phyloP scores from a whole-genome alignment of 768 basidiomycete genomes.

The Suillus bovinus region DNA sequence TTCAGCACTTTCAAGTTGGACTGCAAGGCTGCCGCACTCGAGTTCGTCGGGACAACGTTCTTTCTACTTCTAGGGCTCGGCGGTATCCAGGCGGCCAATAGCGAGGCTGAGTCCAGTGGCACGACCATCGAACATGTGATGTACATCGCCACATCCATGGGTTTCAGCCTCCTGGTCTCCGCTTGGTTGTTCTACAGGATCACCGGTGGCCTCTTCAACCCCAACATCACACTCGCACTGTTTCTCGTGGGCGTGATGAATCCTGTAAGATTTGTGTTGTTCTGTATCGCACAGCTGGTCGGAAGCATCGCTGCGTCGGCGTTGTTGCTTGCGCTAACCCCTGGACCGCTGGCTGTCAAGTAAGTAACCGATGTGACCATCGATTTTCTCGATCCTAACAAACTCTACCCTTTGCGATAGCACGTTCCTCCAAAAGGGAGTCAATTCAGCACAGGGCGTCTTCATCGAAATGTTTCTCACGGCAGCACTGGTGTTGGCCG shows the following conservation, averaged over 20 bases:
- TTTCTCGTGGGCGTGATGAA: conserved; percentile 55
- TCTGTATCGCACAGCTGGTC: conserved; percentile 58
- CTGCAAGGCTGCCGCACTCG: conserved; percentile 49
- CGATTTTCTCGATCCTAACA: background rate
- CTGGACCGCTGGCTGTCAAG: conserved; percentile 57
- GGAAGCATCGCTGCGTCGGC: conserved; percentile 63
- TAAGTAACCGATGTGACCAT: conserved; percentile 28
- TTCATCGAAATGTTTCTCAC: conserved; percentile 78
- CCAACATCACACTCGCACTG: conserved; percentile 59
- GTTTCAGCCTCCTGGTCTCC: conserved; percentile 59
- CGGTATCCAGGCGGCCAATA: conserved; percentile 57
- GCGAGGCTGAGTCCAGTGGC: conserved; percentile 33
- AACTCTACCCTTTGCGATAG: conserved; percentile 29
- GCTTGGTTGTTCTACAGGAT: conserved; percentile 70
- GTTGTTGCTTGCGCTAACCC: conserved; percentile 54
- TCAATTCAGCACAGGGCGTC: conserved; percentile 57
- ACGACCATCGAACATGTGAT: conserved; percentile 43
- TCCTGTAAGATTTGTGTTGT: conserved; percentile 58
- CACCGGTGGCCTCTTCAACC: conserved; percentile 69
- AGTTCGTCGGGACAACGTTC: conserved; percentile 58
- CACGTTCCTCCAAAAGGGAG: conserved; percentile 44
- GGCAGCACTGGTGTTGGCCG: conserved; percentile 54
- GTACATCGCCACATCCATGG: conserved; percentile 62
- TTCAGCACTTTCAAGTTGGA: conserved; percentile 39
- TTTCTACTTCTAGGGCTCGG: conserved; percentile 70